A percentile compares a stretch with the other conserved stretches of the same genome.
phyloP scores from a whole-genome alignment of 306 rosid species.

The Corylus americana region DNA sequence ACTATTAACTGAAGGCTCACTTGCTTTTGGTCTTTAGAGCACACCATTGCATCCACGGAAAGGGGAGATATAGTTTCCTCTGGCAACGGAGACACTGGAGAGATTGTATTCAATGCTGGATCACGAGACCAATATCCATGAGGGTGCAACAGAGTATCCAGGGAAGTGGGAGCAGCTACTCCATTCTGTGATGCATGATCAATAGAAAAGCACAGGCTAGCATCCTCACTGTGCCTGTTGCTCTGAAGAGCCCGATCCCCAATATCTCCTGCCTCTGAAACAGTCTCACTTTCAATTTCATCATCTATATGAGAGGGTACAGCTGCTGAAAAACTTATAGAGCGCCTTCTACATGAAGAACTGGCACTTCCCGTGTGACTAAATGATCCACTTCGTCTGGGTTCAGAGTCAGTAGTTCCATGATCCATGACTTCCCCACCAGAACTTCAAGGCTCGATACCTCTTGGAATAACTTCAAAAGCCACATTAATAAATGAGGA shows the following conservation, averaged over 20 bases:
- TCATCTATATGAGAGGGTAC: constrained; percentile 36
- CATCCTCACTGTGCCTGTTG: constrained; percentile 47
- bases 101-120: constrained; percentile 12
- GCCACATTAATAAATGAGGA: background rate
- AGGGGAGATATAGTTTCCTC: constrained; percentile 35
- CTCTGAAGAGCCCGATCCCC: constrained; percentile 79
- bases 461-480: constrained; percentile 29
- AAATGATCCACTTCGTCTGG: constrained; percentile 27
- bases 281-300: constrained; percentile 45
- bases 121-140: constrained; percentile 21
- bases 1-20: constrained; percentile 40
- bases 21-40: constrained; percentile 40
- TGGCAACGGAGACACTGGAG: constrained; percentile 42
- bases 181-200: constrained; percentile 49
- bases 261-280: constrained; percentile 89
- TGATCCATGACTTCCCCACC: constrained; percentile 39
- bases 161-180: constrained; percentile 37
- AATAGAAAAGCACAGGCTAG: constrained; percentile 40
- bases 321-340: constrained; percentile 50
- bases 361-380: constrained; percentile 37
- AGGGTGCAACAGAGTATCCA: constrained; percentile 34
- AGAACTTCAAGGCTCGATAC: constrained; percentile 20
- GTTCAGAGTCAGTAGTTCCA: constrained; percentile 21
- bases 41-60: constrained; percentile 32
- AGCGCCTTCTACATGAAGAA: constrained; percentile 52